phyloP scores from a whole-genome alignment of 495 filamentous ascomycete species.

The Penicillium salamii region DNA sequence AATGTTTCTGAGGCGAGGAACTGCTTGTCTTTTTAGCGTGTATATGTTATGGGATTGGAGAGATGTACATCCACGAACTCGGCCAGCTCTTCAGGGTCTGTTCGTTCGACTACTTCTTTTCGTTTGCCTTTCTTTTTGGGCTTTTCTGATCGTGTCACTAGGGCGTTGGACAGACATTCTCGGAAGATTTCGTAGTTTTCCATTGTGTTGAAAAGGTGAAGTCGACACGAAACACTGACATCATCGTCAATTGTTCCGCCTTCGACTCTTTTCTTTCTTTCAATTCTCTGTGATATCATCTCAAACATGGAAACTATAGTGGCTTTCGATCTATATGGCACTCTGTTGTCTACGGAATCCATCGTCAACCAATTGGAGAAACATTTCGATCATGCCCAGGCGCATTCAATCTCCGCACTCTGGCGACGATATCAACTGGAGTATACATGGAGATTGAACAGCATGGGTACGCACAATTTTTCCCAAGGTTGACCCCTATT shows the following conservation, averaged over 20 bases:
- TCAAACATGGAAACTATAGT: slow-evolving; percentile 28
- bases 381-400: slow-evolving; percentile 53
- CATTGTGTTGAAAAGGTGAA: slow-evolving; percentile 27
- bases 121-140: slow-evolving; percentile 40
- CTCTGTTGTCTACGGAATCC: slow-evolving; percentile 66
- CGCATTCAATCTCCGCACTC: slow-evolving; percentile 50
- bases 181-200: slow-evolving; percentile 67
- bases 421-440: slow-evolving; percentile 69
- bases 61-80: slow-evolving; percentile 67
- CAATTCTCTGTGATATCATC: too few relatives aligned
- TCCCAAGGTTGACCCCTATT: neutral
- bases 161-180: slow-evolving; percentile 59
- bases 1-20: slow-evolving; percentile 73
- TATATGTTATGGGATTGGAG: neutral
- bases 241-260: too few relatives aligned
- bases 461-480: slow-evolving; percentile 58
- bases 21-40: slow-evolving; percentile 27
- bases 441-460: slow-evolving; percentile 79
- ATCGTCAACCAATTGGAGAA: slow-evolving; percentile 54
- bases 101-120: slow-evolving; percentile 17
- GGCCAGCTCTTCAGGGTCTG: slow-evolving; percentile 63
- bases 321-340: slow-evolving; percentile 77
- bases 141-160: slow-evolving; percentile 54
- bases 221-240: slow-evolving; percentile 14
- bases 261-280: too few relatives aligned